Base-by-base conservation (phyloP, 2,329 filamentous ascomycete species). In the Neofusicoccum parvum region DNA sequence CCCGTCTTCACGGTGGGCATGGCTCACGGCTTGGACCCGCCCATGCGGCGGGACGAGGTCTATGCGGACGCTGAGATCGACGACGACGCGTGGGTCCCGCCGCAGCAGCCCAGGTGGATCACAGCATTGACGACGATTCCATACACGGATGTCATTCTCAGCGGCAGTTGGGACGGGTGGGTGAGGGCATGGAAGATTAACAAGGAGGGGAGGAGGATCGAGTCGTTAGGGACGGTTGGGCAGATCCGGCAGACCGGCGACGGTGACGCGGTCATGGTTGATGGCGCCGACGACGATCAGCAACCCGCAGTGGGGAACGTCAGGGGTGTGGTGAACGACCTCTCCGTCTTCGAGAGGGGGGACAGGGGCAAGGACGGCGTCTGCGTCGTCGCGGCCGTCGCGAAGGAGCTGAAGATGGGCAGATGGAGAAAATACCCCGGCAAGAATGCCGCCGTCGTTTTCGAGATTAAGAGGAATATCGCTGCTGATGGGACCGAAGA, bases 111-210 rank as follows among this genome's bases (percentile, higher is more conserved):
- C 3, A 86, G 94, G 74, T 96, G 91, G 85, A 95, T 99, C 76
- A 99, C 95, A 1, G 94, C 94, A 5, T 82, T 99, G 49, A 85
- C 89, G 56, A 90, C 92, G 0, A 85, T 99, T 56, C 94, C 95
- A 0, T 97, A 94, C 76, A 94, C 92, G 5, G 93, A 99, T 73
- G 82, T 97, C 59, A 87, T 99, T 65, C 83, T 99, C 59, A 96
- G 89, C 69, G 95, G 94, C 37, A 97, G 92, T 78, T 99, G 94
- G 94, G 95, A 96, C 75, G 95, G 95, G 2, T 88, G 87, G 77
- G 85, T 99, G 66, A 85, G 94, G 58, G 90, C 90, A 5, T 99
- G 95, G 95, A 88, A 86, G 67, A 84, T 99, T 20, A 90, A 88
- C 10, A 67, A 69, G 62, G 87, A 92, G 76, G 88, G 85, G 69